These are phyloP conservation scores for Lachancea meyersii DNA, from an alignment of 805 yeast genomes.

Conservation along the genomic window DNA sequence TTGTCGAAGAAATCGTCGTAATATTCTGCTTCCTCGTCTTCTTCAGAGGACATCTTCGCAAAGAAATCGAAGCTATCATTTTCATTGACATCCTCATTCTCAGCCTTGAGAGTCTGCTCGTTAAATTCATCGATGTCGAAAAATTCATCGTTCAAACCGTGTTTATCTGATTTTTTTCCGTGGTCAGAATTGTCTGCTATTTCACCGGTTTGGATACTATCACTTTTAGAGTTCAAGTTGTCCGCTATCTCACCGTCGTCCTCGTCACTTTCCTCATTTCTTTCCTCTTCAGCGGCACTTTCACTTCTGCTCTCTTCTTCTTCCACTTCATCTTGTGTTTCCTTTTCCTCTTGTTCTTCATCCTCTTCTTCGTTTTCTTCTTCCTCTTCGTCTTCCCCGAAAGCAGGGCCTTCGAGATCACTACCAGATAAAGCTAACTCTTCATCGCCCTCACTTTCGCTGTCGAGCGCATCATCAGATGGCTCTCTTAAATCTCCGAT, in stretches of 20 bases:
- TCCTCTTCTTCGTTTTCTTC: constrained; percentile 15
- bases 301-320: constrained; percentile 17
- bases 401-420: too few relatives aligned
- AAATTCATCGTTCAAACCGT: constrained; percentile 75
- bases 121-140: constrained; percentile 83
- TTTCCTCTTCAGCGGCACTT: not conserved
- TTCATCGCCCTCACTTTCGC: not conserved
- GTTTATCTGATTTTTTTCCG: constrained; percentile 31
- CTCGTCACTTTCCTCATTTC: not conserved
- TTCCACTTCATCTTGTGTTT: constrained; percentile 23
- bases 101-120: constrained; percentile 57
- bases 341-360: constrained; percentile 18
- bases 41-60: constrained; percentile 47
- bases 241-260: not conserved
- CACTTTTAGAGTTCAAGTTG: not conserved
- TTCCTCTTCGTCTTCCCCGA: constrained; percentile 11
- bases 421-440: too few relatives aligned
- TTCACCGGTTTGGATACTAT: not conserved
- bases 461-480: constrained; percentile 12
- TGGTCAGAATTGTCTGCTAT: not conserved
- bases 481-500: constrained; percentile 44
- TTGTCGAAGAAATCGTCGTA: constrained; percentile 63
- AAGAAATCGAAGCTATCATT: constrained; percentile 44
- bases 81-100: constrained; percentile 33
- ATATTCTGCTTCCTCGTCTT: constrained; percentile 51